These are phyloP conservation scores for Stereocaulon alpinum DNA, from an alignment of 495 filamentous ascomycete genomes.

Conservation along the genomic window DNA sequence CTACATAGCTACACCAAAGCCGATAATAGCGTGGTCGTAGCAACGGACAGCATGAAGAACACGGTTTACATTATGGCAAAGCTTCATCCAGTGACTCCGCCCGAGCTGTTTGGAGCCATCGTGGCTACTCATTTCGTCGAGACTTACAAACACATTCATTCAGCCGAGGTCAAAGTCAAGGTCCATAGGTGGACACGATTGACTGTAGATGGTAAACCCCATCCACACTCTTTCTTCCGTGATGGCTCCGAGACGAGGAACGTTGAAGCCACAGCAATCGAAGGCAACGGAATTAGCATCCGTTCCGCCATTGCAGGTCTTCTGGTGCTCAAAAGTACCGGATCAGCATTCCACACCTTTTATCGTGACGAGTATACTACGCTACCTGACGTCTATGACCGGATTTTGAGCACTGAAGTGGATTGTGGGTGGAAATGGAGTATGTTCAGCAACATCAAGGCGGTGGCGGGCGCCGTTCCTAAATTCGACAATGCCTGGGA, in stretches of 20 bases:
- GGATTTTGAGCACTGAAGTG: conserved; percentile 88
- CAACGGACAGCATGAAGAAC: conserved; percentile 97
- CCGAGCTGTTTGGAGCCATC: conserved; percentile 81
- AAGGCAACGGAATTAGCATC: conserved; percentile 59
- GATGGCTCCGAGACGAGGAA: conserved; percentile 81
- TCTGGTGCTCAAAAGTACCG: conserved; percentile 92
- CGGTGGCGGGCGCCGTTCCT: conserved; percentile 51
- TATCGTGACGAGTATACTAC: conserved; percentile 87
- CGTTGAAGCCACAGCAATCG: conserved; percentile 48
- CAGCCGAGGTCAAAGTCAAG: conserved; percentile 66
- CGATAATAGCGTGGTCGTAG: conserved; percentile 91
- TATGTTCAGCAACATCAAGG: conserved; percentile 51
- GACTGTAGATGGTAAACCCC: conserved; percentile 73
- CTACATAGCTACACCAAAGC: conserved; percentile 68
- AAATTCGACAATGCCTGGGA: conserved; percentile 73
- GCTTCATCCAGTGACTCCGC: conserved; percentile 83
- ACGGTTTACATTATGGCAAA: conserved; percentile 92
- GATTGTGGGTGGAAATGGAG: conserved; percentile 80
- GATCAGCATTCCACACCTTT: conserved; percentile 91
- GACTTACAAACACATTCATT: conserved; percentile 77
- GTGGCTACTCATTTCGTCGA: conserved; percentile 80
- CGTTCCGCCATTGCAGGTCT: conserved; percentile 62
- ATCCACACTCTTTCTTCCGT: conserved; percentile 93
- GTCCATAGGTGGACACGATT: conserved; percentile 92
- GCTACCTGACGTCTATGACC: conserved; percentile 81